phyloP scores from a whole-genome alignment of 768 basidiomycete species.

The Mycena metata region DNA sequence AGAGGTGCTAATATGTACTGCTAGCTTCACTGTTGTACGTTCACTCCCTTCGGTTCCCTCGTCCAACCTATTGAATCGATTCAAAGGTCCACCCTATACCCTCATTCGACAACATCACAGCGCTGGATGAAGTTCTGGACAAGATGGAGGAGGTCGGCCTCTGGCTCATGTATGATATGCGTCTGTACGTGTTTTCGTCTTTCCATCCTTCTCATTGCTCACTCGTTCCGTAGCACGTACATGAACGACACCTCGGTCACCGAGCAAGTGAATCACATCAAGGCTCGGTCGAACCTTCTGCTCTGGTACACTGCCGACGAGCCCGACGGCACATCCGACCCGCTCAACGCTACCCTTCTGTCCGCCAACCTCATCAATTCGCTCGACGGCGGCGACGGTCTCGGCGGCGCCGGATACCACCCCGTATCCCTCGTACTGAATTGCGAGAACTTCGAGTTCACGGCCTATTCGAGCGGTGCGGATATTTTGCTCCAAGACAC shows the following conservation, averaged over 20 bases:
- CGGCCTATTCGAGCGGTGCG: slow-evolving; percentile 69
- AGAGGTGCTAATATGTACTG: not conserved
- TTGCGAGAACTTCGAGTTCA: slow-evolving; percentile 76
- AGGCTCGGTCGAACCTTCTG: slow-evolving; percentile 74
- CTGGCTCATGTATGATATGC: slow-evolving; percentile 90
- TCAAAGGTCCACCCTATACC: slow-evolving; percentile 79
- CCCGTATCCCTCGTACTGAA: slow-evolving; percentile 76
- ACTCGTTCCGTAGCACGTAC: slow-evolving; percentile 62
- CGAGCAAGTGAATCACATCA: slow-evolving; percentile 77
- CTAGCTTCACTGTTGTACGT: slow-evolving; percentile 58
- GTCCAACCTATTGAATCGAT: slow-evolving; percentile 33
- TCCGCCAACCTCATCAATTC: slow-evolving; percentile 70
- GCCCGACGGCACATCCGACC: slow-evolving; percentile 71
- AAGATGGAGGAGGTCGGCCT: slow-evolving; percentile 77
- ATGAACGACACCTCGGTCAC: slow-evolving; percentile 73
- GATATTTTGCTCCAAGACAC: slow-evolving; percentile 81
- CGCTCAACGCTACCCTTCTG: slow-evolving; percentile 68
- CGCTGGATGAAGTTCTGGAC: slow-evolving; percentile 70
- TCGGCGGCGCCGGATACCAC: slow-evolving; percentile 70
- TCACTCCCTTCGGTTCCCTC: slow-evolving; percentile 36
- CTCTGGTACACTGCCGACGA: slow-evolving; percentile 81
- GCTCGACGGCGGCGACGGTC: slow-evolving; percentile 65
- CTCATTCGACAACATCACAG: slow-evolving; percentile 70
- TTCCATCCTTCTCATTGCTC: slow-evolving; percentile 10
- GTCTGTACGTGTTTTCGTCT: slow-evolving; percentile 54